Conservation (phyloP, 179 eudicot genomes). For the Gypsophila paniculata region DNA sequence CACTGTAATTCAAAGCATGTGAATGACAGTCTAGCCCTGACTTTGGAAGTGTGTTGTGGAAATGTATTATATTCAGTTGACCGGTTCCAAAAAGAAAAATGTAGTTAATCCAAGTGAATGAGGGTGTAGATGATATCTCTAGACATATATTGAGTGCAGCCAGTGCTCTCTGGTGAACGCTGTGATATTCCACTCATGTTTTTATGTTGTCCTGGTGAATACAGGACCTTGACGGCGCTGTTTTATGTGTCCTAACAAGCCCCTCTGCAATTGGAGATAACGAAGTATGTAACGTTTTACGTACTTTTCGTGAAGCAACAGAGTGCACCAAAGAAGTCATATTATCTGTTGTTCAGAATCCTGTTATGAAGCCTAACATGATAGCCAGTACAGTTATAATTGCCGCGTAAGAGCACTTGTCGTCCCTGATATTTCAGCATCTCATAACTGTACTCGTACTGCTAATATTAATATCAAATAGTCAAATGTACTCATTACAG, state of each 20-base stretch:
- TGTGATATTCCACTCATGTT: background rate
- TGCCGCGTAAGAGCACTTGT: constrained; percentile 45
- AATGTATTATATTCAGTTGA: background rate
- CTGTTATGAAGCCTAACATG: constrained; percentile 50
- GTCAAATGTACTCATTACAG: background rate
- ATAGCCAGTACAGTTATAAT: constrained; percentile 55
- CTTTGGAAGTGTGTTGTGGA: no score
- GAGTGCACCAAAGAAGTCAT: constrained; percentile 52
- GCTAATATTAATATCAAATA: background rate
- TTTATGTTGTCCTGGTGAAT: constrained; percentile 6
- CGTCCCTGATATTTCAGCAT: background rate
- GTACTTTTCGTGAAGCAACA: constrained; percentile 50
- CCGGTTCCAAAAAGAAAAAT: background rate
- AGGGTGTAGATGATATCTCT: background rate
- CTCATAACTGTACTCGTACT: background rate
- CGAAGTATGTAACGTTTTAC: constrained; percentile 43
- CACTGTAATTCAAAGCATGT: no score
- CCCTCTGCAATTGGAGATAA: constrained; percentile 44
- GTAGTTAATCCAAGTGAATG: background rate
- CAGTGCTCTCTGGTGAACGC: constrained; percentile 1
- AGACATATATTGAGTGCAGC: constrained; percentile 1
- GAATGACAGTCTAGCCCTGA: no score
- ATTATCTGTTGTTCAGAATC: constrained; percentile 54
- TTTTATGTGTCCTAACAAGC: constrained; percentile 62
- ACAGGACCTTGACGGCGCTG: constrained; percentile 58